phyloP scores from a whole-genome alignment of 495 filamentous ascomycete species.

The Aspergillus bertholletiae region DNA sequence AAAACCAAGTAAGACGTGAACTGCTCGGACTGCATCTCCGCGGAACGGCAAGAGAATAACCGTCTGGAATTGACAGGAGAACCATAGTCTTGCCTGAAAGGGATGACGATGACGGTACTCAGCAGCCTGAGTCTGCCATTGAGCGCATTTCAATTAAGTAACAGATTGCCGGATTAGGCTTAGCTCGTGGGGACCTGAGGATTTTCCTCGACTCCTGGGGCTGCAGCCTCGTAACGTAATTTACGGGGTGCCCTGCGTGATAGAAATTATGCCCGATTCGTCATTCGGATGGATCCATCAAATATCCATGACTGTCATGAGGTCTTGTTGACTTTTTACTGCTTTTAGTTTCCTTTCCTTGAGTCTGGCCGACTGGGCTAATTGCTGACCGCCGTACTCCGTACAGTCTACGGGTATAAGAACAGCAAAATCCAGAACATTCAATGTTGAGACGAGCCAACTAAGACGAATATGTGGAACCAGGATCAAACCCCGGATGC shows the following conservation, averaged over 20 bases:
- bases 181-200: constrained; percentile 15
- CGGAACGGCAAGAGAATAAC: constrained; percentile 1
- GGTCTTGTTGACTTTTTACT: no score
- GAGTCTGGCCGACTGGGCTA: no score
- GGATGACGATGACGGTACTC: neutral
- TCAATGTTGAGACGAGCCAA: no score
- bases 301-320: no score
- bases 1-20: neutral
- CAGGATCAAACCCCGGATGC: no score
- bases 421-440: no score
- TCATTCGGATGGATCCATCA: no score
- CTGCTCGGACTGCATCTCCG: constrained; percentile 5
- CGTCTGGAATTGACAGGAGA: neutral
- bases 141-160: constrained; percentile 38
- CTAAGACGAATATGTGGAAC: no score
- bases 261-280: neutral
- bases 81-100: neutral
- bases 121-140: constrained; percentile 23
- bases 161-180: constrained; percentile 30
- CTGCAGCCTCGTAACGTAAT: constrained; percentile 2
- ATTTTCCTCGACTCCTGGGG: neutral
- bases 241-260: neutral
- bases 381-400: no score
- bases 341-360: no score
- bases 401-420: no score